A percentile compares a stretch with the other conserved stretches of the same genome.
These are phyloP conservation scores for Pistacia integerrima DNA, from an alignment of 345 rosid genomes.

Conservation along the genomic window DNA sequence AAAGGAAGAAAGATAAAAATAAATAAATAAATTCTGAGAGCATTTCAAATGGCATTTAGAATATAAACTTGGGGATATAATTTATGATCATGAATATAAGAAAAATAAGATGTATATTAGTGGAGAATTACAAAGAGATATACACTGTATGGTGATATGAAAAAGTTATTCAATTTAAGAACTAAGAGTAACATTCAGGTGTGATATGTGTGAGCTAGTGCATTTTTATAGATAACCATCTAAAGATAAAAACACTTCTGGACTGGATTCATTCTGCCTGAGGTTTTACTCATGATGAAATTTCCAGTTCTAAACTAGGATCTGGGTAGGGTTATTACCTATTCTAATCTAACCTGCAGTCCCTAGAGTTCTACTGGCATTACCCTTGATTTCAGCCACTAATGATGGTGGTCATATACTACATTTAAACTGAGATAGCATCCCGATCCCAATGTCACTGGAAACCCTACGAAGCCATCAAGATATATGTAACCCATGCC, in stretches of 20 bases:
- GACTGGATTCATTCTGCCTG: not conserved
- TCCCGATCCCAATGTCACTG: not conserved
- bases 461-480: not conserved
- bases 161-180: not conserved
- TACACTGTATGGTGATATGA: too few relatives aligned
- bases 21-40: not conserved
- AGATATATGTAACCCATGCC: not conserved
- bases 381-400: not conserved
- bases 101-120: not conserved
- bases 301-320: not conserved
- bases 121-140: not conserved
- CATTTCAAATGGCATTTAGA: not conserved
- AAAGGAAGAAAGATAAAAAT: slow-evolving; percentile 1
- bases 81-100: not conserved
- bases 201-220: not conserved
- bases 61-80: not conserved
- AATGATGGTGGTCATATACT: not conserved
- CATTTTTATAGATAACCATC: not conserved
- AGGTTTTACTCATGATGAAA: not conserved
- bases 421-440: not conserved
- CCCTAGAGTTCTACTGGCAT: not conserved
- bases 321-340: not conserved
- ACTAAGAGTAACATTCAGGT: not conserved
- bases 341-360: not conserved
- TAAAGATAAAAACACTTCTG: not conserved